Conservation (phyloP, 148 eudicot species). For the Camellia japonica region DNA sequence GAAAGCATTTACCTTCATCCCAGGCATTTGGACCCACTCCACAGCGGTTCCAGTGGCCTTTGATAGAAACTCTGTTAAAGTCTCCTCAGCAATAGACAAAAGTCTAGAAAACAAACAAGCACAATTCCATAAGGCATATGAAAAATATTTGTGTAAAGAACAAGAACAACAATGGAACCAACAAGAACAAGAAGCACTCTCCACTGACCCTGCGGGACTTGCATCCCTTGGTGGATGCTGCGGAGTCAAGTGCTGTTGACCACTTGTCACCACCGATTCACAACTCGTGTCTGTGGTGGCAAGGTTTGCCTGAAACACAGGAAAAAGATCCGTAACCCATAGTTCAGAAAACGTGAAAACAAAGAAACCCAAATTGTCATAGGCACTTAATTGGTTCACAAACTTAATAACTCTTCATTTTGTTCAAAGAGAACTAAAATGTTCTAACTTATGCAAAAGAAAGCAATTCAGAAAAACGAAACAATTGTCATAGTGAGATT, state of each 20-base stretch:
- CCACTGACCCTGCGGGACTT: constrained; percentile 99
- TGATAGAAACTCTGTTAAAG: constrained; percentile 99
- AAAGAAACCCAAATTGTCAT: too few species aligned
- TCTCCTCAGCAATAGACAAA: constrained; percentile 99
- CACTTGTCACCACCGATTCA: constrained; percentile 98
- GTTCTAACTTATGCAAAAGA: too few species aligned
- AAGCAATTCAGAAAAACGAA: too few species aligned
- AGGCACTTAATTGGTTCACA: too few species aligned
- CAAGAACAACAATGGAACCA: constrained; percentile 44
- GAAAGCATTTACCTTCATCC: constrained; percentile 82
- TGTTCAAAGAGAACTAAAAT: too few species aligned
- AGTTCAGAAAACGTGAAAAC: background rate
- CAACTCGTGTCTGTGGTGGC: constrained; percentile 90
- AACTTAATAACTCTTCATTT: too few species aligned
- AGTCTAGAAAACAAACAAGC: constrained; percentile 55
- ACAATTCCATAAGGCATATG: constrained; percentile 27
- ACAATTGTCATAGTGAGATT: background rate
- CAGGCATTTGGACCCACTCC: constrained; percentile 99
- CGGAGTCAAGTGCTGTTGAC: constrained; percentile 90
- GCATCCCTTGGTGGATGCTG: constrained; percentile 98
- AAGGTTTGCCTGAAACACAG: constrained; percentile 48
- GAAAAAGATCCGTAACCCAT: background rate
- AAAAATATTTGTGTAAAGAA: constrained; percentile 7
- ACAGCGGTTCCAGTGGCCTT: constrained; percentile 99
- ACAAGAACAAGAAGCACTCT: constrained; percentile 34